Evolutionary conservation across 306 rosid species (phyloP).

Genomic region (Cucurbita moschata): DNA sequence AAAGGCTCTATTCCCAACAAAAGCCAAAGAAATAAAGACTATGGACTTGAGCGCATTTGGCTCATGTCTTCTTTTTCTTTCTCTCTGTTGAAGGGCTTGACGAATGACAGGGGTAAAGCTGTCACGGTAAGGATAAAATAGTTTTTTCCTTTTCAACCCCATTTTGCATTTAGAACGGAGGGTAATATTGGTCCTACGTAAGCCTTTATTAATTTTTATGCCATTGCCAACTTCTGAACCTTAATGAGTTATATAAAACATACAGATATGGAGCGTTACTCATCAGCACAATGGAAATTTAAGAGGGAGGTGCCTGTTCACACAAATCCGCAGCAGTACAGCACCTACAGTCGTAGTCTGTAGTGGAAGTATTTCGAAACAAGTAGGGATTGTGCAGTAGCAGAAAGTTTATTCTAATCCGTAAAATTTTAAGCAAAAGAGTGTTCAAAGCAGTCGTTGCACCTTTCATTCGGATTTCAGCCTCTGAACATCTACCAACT

Average conservation of each 20-base stretch:
- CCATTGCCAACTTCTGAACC: background rate
- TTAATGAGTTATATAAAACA: background rate
- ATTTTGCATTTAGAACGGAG: background rate
- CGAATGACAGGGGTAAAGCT: background rate
- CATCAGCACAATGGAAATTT: background rate
- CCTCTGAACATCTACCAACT: conserved; percentile 77
- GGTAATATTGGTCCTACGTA: background rate
- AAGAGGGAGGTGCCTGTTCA: background rate
- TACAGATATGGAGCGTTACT: background rate
- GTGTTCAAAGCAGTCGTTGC: background rate
- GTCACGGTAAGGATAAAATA: background rate
- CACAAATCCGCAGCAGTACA: background rate
- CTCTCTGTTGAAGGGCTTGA: background rate
- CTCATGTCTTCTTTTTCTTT: background rate
- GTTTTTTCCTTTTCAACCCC: background rate
- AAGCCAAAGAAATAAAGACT: conserved; percentile 5
- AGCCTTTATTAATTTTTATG: background rate
- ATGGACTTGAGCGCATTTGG: background rate
- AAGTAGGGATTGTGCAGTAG: background rate
- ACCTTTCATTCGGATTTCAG: conserved; percentile 38
- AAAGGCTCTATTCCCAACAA: conserved; percentile 22
- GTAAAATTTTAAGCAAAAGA: background rate
- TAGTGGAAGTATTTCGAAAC: background rate
- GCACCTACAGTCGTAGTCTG: background rate
- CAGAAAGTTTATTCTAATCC: background rate